These are phyloP conservation scores for Pseudocercospora cruenta DNA, from an alignment of 2,329 filamentous ascomycete species.

Conservation along the genomic window DNA sequence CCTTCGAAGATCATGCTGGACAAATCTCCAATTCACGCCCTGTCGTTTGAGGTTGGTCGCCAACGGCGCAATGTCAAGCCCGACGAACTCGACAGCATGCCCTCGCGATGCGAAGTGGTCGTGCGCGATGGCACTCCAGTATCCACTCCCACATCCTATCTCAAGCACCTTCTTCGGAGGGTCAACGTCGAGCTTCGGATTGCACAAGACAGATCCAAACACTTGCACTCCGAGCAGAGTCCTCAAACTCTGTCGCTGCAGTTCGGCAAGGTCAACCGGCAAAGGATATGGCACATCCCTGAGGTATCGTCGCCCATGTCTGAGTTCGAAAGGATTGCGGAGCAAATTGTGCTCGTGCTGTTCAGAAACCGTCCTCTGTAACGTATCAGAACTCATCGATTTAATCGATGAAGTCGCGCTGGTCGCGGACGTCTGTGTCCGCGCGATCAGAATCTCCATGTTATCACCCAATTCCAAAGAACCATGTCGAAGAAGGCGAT, in stretches of 20 bases:
- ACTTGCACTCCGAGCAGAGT: slow-evolving; percentile 81
- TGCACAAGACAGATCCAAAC: slow-evolving; percentile 79
- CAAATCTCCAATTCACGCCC: slow-evolving; percentile 84
- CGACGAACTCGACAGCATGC: slow-evolving; percentile 75
- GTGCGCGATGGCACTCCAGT: slow-evolving; percentile 89
- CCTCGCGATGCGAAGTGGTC: slow-evolving; percentile 73
- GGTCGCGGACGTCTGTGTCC: neutral
- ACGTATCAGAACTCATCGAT: slow-evolving; percentile 11
- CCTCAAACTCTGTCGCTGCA: slow-evolving; percentile 83
- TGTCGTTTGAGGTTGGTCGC: slow-evolving; percentile 67
- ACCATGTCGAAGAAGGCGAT: neutral
- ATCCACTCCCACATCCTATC: slow-evolving; percentile 81
- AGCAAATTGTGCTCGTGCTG: slow-evolving; percentile 17
- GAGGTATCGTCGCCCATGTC: slow-evolving; percentile 82
- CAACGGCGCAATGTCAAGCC: slow-evolving; percentile 77
- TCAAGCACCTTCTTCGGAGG: slow-evolving; percentile 81
- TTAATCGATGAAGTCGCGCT: slow-evolving; percentile 10
- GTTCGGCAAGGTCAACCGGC: slow-evolving; percentile 82
- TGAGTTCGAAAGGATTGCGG: slow-evolving; percentile 51
- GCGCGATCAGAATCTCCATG: slow-evolving; percentile 16
- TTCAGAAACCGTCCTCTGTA: slow-evolving; percentile 19
- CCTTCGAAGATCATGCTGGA: slow-evolving; percentile 81
- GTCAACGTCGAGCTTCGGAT: slow-evolving; percentile 65
- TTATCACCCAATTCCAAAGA: neutral
- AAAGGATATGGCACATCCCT: slow-evolving; percentile 82